Conservation (phyloP, 495 filamentous ascomycete genomes). For the Penicillium herquei region DNA sequence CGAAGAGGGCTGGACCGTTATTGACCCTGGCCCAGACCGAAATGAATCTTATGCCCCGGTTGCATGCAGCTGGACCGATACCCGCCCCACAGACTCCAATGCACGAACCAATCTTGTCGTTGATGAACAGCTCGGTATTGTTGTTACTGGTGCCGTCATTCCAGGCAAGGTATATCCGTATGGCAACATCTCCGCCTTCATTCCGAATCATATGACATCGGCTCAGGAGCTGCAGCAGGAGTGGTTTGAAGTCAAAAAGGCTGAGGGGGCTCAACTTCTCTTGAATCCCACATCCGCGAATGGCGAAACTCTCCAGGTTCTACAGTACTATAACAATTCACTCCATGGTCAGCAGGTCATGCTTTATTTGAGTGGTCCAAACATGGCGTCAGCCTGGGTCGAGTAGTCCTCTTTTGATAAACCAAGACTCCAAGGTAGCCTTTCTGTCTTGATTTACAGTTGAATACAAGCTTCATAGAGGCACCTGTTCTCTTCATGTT, state of each 20-base stretch:
- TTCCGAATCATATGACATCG: constrained; percentile 2
- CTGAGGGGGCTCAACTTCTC: not conserved
- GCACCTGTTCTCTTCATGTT: too few relatives aligned
- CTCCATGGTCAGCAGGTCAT: constrained; percentile 14
- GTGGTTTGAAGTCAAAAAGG: constrained; percentile 6
- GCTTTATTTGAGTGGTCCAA: constrained; percentile 10
- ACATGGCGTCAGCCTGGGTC: constrained; percentile 8
- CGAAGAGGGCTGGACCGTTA: constrained; percentile 8
- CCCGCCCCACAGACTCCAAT: constrained; percentile 4
- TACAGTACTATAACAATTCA: constrained; percentile 10
- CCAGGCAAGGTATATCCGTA: constrained; percentile 7
- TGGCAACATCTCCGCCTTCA: constrained; percentile 10
- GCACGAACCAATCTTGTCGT: constrained; percentile 5
- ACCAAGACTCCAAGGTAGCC: too few relatives aligned
- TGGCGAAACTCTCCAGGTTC: constrained; percentile 10
- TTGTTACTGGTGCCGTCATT: constrained; percentile 9
- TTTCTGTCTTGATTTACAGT: too few relatives aligned
- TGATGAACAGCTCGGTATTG: constrained; percentile 11
- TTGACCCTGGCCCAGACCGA: constrained; percentile 5
- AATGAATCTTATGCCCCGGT: constrained; percentile 6
- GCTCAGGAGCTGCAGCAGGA: constrained; percentile 9
- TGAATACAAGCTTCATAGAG: too few relatives aligned
- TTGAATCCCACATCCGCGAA: not conserved
- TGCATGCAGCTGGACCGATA: constrained; percentile 5
- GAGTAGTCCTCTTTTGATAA: not conserved